Conservation (phyloP, 257 asterid species). For the Dorcoceras hygrometricum region DNA sequence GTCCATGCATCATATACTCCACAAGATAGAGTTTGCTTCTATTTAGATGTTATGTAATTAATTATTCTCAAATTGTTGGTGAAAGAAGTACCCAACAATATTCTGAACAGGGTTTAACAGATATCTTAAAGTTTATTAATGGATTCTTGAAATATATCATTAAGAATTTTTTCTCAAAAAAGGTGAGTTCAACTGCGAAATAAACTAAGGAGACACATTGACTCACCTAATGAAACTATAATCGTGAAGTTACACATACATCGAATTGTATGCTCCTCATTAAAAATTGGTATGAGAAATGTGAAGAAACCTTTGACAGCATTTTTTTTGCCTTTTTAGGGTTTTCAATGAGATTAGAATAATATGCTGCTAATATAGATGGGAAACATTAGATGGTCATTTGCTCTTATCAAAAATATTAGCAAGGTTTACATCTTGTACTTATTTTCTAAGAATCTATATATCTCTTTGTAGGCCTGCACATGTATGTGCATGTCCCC, state of each 20-base stretch:
- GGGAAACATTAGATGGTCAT: no score
- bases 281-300: neutral
- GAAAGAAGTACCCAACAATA: neutral
- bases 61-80: no score
- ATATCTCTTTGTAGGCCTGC: no score
- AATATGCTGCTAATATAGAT: neutral
- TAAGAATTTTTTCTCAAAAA: no score
- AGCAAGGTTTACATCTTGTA: no score
- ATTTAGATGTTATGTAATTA: neutral
- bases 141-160: no score
- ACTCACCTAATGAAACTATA: neutral
- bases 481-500: no score
- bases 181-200: neutral
- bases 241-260: neutral
- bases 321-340: no score
- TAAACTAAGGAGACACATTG: neutral
- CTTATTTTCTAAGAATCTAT: no score
- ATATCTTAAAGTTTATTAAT: no score
- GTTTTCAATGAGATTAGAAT: no score
- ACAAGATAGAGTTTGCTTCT: neutral
- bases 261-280: neutral
- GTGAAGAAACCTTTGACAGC: neutral
- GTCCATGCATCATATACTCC: neutral
- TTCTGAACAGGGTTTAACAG: neutral
- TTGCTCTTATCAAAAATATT: no score